Evolutionary conservation across 108 stramenopile species (phyloP), one percentile per base, ranked within the genome.

Genomic region (Conticribra guillardii): DNA sequence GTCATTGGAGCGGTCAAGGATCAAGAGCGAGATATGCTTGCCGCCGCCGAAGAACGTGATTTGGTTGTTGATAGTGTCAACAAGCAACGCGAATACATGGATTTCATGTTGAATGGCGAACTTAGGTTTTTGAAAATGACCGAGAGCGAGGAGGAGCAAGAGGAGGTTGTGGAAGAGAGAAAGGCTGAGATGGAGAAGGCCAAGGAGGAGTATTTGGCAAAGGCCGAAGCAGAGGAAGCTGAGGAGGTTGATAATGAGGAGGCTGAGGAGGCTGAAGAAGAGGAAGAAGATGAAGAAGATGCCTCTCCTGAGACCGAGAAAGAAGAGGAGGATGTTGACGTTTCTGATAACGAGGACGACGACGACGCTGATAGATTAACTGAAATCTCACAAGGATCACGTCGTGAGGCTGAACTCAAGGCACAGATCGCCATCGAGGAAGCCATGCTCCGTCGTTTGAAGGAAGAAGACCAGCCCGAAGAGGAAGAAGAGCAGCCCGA

Each of bases 31-130:
- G 50, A 71, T 15, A 71, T 84, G 55, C 58, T 56, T 45, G 64
- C 64, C 29, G 77, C 83, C 17, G 52, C 71, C 17, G 50, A 65
- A 19, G 74, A 79, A 57, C 77, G 89, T 4, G 82, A 82, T 41
- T 66, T 73, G 21, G 64, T 90, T 22, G 74, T 90, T 8, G 57
- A 52, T 8, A 76, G 76, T 61, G 84, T 87, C 7, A 71, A 66
- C 23, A 76, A 70, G 60, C 82, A 88, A 68, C 62, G 59, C 1
- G 76, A 77, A 58, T 77, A 85, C 45, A 75, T 89, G 72, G 77
- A 76, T 37, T 72, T 69, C 57, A 64, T 84, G 60, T 55, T 84
- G 60, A 81, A 84, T 41, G 66, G 74, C 28, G 83, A 84, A 32
- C 66, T 84, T 16, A n/a, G 23, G 17, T 74, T 84, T 32, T 73